These are phyloP conservation scores for Gloeophyllum trabeum DNA, from an alignment of 768 basidiomycete genomes.

Conservation along the genomic window DNA sequence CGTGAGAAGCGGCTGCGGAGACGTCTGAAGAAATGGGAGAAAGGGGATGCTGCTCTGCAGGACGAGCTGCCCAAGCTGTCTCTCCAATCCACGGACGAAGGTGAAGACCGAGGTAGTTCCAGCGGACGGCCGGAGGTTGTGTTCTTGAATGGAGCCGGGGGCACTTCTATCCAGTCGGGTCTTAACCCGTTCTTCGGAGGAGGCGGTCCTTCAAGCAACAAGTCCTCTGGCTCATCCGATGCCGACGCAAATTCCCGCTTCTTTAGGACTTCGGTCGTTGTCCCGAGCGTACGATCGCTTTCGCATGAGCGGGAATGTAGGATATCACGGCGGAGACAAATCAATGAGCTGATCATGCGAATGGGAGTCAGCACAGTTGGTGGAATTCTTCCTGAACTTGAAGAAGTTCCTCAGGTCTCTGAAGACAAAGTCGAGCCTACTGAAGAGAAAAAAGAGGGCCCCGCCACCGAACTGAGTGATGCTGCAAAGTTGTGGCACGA, in stretches of 20 bases:
- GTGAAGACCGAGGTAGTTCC: conserved; percentile 17
- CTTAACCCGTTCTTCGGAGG: conserved; percentile 18
- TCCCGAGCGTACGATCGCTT: conserved; percentile 49
- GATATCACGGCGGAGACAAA: conserved; percentile 52
- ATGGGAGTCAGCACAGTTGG: conserved; percentile 74
- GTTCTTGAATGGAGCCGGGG: conserved; percentile 31
- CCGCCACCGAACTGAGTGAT: conserved; percentile 13
- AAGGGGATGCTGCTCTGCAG: conserved; percentile 40
- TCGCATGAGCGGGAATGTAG: conserved; percentile 44
- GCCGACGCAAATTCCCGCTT: conserved; percentile 26
- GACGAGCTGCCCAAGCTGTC: conserved; percentile 54
- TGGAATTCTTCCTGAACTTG: conserved; percentile 37
- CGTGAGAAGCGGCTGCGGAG: conserved; percentile 65
- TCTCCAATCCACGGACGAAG: conserved; percentile 17
- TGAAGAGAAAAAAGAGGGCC: conserved; percentile 10
- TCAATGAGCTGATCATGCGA: conserved; percentile 76
- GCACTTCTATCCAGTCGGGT: conserved; percentile 12
- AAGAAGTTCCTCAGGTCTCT: neutral
- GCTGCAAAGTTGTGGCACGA: conserved; percentile 35
- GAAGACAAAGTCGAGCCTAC: conserved; percentile 6
- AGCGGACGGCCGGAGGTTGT: conserved; percentile 29
- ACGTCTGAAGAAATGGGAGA: conserved; percentile 68
- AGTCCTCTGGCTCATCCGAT: conserved; percentile 10
- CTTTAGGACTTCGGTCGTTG: conserved; percentile 60
- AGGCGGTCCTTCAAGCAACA: conserved; percentile 5